These are phyloP conservation scores for Hygrophoropsis aurantiaca DNA, from an alignment of 768 basidiomycete species.

Conservation along the genomic window DNA sequence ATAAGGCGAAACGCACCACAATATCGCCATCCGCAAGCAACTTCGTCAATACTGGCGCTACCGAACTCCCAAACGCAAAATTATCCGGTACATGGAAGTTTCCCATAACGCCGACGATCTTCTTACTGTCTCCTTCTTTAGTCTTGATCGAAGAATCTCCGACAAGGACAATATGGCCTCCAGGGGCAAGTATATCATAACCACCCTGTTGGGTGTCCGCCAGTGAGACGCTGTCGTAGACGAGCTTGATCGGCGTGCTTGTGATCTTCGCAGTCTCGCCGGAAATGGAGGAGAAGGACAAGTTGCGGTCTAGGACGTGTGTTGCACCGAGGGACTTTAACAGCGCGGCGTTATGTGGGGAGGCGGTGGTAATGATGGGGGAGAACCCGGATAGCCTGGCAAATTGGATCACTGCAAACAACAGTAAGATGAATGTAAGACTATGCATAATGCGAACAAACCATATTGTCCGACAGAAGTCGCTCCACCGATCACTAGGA, in stretches of 20 bases:
- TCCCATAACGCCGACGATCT: constrained; percentile 22
- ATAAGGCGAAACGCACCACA: constrained; percentile 18
- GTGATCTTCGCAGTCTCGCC: constrained; percentile 26
- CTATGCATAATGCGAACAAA: constrained; percentile 14
- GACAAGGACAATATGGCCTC: constrained; percentile 32
- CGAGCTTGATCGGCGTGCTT: constrained; percentile 16
- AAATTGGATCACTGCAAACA: constrained; percentile 26
- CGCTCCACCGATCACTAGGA: constrained; percentile 49
- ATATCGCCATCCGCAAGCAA: constrained; percentile 26
- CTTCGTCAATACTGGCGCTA: constrained; percentile 16
- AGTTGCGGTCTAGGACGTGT: constrained; percentile 35
- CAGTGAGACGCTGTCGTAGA: constrained; percentile 32
- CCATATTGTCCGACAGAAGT: constrained; percentile 49
- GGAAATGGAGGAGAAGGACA: constrained; percentile 10
- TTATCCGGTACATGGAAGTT: constrained; percentile 21
- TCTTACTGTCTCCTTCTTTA: constrained; percentile 17
- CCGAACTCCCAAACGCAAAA: constrained; percentile 9
- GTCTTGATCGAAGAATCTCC: constrained; percentile 20
- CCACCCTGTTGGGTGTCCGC: constrained; percentile 35
- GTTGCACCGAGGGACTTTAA: constrained; percentile 41
- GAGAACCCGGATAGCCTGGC: constrained; percentile 41
- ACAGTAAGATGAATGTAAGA: constrained; percentile 15
- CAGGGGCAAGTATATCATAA: constrained; percentile 28
- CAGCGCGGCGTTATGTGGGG: constrained; percentile 23
- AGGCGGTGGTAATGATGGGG: constrained; percentile 42